Evolutionary conservation across 352 stramenopile species (phyloP).

Genomic region (Halophytophthora polymorphica): DNA sequence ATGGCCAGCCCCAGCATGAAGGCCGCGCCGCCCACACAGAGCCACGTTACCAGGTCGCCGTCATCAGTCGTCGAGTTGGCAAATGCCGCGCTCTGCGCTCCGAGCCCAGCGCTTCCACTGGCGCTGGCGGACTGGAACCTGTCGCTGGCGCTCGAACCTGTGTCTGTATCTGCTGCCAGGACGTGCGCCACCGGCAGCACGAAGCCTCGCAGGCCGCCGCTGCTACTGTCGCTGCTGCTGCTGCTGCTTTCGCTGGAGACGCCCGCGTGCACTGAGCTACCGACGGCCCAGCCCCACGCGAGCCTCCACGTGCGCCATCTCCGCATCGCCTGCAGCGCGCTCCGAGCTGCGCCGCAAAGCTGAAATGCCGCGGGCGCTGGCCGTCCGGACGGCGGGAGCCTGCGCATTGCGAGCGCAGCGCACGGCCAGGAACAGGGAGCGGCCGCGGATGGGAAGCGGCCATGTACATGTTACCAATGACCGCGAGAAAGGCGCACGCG

Average conservation of each 20-base stretch:
- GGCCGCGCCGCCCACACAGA: too few relatives aligned
- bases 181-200: neutral
- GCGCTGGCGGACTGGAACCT: neutral
- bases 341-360: too few relatives aligned
- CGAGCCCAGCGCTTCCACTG: neutral
- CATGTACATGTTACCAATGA: too few relatives aligned
- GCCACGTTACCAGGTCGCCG: neutral
- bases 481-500: too few relatives aligned
- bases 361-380: too few relatives aligned
- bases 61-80: slow-evolving; percentile 9
- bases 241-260: neutral
- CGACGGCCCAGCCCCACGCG: neutral
- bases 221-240: neutral
- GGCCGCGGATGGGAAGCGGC: too few relatives aligned
- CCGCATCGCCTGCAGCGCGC: slow-evolving; percentile 17
- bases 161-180: neutral
- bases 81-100: neutral
- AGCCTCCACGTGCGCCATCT: slow-evolving; percentile 15
- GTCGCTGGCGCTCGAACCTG: neutral
- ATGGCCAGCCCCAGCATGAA: slow-evolving; percentile 12
- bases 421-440: too few relatives aligned
- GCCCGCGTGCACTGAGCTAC: slow-evolving; percentile 1
- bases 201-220: neutral
- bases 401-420: too few relatives aligned
- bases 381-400: too few relatives aligned